phyloP scores from a whole-genome alignment of 768 basidiomycete genomes.

The Calvatia gigantea region DNA sequence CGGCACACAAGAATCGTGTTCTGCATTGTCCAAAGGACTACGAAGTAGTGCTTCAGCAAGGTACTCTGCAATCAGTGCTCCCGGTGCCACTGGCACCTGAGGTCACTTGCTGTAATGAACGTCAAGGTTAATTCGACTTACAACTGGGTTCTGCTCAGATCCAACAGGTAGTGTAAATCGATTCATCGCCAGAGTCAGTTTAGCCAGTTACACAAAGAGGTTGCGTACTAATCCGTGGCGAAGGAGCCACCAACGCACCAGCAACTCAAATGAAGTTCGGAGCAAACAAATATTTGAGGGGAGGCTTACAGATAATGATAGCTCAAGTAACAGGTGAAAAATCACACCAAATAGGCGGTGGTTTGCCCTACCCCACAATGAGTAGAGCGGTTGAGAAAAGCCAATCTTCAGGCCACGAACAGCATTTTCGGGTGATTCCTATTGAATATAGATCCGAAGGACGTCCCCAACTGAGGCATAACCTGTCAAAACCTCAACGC shows the following conservation, averaged over 20 bases:
- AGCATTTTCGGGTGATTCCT: constrained; percentile 49
- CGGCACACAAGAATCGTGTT: no score
- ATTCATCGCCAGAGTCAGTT: constrained; percentile 67
- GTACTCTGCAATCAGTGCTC: constrained; percentile 69
- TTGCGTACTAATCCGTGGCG: constrained; percentile 26
- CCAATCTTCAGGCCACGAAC: constrained; percentile 61
- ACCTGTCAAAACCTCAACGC: constrained; percentile 7
- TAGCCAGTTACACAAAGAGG: not conserved
- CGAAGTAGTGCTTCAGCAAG: constrained; percentile 62
- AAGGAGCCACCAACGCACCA: no score
- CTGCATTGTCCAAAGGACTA: constrained; percentile 67
- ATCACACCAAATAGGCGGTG: no score
- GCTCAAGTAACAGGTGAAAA: constrained; percentile 45
- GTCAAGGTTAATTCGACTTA: not conserved
- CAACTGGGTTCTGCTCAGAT: constrained; percentile 33
- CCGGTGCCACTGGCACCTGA: constrained; percentile 68
- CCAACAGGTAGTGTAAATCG: constrained; percentile 73
- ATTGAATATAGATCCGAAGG: constrained; percentile 28
- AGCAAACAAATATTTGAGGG: no score
- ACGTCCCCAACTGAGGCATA: not conserved
- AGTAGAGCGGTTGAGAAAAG: constrained; percentile 63
- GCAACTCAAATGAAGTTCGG: no score
- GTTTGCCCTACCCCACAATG: constrained; percentile 44
- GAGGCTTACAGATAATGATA: no score
- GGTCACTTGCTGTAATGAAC: constrained; percentile 55